A percentile compares a stretch with the other conserved stretches of the same genome.
phyloP scores from a whole-genome alignment of 1,284 basidiomycete genomes.

The Porphyrellus sp. region DNA sequence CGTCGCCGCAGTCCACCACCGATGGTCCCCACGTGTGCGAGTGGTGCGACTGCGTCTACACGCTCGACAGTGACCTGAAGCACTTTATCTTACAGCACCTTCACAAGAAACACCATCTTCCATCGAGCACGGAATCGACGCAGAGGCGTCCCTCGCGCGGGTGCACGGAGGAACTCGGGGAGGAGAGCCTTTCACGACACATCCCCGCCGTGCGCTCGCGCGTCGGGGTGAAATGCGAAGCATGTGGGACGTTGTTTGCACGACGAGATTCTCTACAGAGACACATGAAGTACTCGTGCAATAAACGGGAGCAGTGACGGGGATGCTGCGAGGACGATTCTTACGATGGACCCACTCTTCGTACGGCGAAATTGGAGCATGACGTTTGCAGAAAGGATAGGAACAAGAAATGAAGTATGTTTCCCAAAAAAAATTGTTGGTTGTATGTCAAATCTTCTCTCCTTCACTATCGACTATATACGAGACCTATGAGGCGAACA shows the following conservation, averaged over 20 bases:
- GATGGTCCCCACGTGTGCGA: not conserved
- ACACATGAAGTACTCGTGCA: slow-evolving; percentile 24
- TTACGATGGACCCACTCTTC: not conserved
- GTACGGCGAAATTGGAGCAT: too few species aligned
- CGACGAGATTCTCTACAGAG: slow-evolving; percentile 32
- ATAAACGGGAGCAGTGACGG: not conserved
- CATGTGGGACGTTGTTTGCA: slow-evolving; percentile 24
- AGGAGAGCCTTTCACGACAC: slow-evolving; percentile 28
- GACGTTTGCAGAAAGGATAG: too few species aligned
- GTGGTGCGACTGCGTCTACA: slow-evolving; percentile 4
- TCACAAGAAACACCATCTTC: slow-evolving; percentile 3
- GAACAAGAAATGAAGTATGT: too few species aligned
- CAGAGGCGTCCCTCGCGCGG: slow-evolving; percentile 20
- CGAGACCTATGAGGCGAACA: too few species aligned
- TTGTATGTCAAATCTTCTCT: too few species aligned
- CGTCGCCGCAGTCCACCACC: not conserved
- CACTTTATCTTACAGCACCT: slow-evolving; percentile 20
- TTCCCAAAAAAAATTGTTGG: too few species aligned
- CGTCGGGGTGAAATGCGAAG: slow-evolving; percentile 15
- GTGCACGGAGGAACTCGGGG: slow-evolving; percentile 27
- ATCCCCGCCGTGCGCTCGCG: slow-evolving; percentile 25
- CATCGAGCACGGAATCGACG: slow-evolving; percentile 6
- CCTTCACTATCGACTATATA: too few species aligned
- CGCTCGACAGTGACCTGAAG: slow-evolving; percentile 4
- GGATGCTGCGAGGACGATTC: too few species aligned